Conservation (phyloP, 352 stramenopile genomes). For the Discostella stelligera region DNA sequence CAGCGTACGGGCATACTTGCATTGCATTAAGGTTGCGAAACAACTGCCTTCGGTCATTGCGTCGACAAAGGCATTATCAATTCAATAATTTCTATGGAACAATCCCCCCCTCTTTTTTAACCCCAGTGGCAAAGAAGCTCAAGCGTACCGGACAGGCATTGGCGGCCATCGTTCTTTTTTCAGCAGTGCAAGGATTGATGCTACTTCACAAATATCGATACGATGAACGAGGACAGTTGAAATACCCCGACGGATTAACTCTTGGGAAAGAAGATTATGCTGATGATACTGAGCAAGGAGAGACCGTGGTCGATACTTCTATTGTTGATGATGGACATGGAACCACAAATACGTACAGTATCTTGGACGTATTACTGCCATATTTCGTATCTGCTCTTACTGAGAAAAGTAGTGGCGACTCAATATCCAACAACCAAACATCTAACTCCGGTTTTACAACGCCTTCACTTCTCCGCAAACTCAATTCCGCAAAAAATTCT, state of each 20-base stretch:
- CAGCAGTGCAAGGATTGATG: constrained; percentile 13
- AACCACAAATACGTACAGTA: not conserved
- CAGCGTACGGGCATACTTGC: not conserved
- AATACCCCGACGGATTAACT: constrained; percentile 43
- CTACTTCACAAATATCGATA: constrained; percentile 38
- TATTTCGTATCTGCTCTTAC: constrained; percentile 2
- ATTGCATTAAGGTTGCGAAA: not conserved
- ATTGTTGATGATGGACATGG: not conserved
- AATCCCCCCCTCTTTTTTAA: not conserved
- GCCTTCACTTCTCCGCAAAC: not conserved
- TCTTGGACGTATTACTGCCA: constrained; percentile 6
- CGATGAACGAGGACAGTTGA: constrained; percentile 46
- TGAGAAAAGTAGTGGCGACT: not conserved
- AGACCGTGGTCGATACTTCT: not conserved
- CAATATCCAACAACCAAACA: not conserved
- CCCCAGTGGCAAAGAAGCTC: not conserved
- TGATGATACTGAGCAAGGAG: constrained; percentile 2
- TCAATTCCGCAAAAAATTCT: not conserved
- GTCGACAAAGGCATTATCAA: not conserved
- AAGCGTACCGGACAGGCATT: constrained; percentile 12
- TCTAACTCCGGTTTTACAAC: not conserved
- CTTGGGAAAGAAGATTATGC: constrained; percentile 16
- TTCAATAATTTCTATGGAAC: not conserved
- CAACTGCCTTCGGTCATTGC: not conserved
- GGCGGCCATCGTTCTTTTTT: constrained; percentile 10